These are phyloP conservation scores for Pelagophyceae sp. DNA, from an alignment of 352 stramenopile genomes.

Conservation along the genomic window DNA sequence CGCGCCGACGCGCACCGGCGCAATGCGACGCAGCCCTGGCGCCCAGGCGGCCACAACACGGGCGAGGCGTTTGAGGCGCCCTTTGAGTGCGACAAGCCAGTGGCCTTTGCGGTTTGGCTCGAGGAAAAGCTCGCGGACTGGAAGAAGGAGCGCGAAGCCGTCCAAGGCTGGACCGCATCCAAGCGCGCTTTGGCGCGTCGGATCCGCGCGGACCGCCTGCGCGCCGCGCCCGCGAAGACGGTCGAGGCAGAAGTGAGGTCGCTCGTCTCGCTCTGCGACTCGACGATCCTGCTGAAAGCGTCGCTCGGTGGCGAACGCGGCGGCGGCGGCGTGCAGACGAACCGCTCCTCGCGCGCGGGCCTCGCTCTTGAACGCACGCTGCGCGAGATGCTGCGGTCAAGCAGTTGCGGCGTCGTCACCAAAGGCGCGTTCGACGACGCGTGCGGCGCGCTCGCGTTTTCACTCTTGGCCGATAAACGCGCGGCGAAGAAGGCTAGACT, in stretches of 20 bases:
- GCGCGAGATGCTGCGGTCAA: neutral
- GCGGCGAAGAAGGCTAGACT: neutral
- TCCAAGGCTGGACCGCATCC: neutral
- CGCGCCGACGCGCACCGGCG: too few species aligned
- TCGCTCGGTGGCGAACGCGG: too few species aligned
- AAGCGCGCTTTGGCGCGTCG: neutral
- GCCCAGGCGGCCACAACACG: too few species aligned
- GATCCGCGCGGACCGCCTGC: neutral
- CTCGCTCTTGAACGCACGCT: neutral
- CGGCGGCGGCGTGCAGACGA: neutral
- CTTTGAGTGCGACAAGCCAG: too few species aligned
- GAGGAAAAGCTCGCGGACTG: neutral
- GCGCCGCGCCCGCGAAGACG: too few species aligned
- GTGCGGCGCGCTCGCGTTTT: neutral
- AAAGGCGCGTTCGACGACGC: neutral
- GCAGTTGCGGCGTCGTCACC: neutral
- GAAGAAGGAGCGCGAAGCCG: neutral
- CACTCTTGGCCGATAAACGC: neutral
- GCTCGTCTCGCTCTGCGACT: neutral
- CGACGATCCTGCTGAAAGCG: neutral
- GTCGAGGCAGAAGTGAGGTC: neutral
- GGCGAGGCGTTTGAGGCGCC: too few species aligned
- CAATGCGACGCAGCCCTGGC: neutral
- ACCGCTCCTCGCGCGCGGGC: neutral
- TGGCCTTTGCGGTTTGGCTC: neutral